These are phyloP conservation scores for Metahyphopichia silvanorum DNA, from an alignment of 805 yeast species.

Conservation along the genomic window DNA sequence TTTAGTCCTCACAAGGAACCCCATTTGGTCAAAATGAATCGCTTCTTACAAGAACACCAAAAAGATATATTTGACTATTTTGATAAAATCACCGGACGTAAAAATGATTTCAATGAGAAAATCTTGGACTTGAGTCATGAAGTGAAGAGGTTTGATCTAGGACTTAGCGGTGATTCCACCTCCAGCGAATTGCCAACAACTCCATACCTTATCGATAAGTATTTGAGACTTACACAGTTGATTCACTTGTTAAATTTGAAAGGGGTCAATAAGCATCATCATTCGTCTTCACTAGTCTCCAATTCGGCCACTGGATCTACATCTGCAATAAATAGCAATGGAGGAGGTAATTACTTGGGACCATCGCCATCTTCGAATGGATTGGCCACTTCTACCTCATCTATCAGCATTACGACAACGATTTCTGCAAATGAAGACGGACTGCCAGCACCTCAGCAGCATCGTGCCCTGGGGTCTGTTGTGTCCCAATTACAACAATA, in stretches of 20 bases:
- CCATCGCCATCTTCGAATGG: slow-evolving; percentile 1
- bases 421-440: slow-evolving; percentile 5
- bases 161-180: slow-evolving; percentile 47
- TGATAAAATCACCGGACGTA: slow-evolving; percentile 67
- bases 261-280: slow-evolving; percentile 1
- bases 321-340: too few relatives aligned
- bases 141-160: slow-evolving; percentile 54
- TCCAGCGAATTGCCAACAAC: slow-evolving; percentile 62
- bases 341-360: slow-evolving; percentile 2
- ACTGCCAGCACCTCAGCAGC: background rate
- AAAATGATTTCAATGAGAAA: slow-evolving; percentile 61
- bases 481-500: slow-evolving; percentile 1
- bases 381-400: slow-evolving; percentile 7
- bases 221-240: slow-evolving; percentile 57
- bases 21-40: slow-evolving; percentile 67
- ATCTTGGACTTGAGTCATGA: slow-evolving; percentile 53
- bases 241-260: slow-evolving; percentile 41
- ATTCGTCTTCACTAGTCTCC: background rate
- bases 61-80: slow-evolving; percentile 64
- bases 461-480: slow-evolving; percentile 1
- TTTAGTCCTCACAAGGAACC: slow-evolving; percentile 85
- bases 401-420: slow-evolving; percentile 5
- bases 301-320: slow-evolving; percentile 1
- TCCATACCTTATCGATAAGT: slow-evolving; percentile 67
- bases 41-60: slow-evolving; percentile 57